These are phyloP conservation scores for Leccinum broughii DNA, from an alignment of 768 basidiomycete species.

Conservation along the genomic window DNA sequence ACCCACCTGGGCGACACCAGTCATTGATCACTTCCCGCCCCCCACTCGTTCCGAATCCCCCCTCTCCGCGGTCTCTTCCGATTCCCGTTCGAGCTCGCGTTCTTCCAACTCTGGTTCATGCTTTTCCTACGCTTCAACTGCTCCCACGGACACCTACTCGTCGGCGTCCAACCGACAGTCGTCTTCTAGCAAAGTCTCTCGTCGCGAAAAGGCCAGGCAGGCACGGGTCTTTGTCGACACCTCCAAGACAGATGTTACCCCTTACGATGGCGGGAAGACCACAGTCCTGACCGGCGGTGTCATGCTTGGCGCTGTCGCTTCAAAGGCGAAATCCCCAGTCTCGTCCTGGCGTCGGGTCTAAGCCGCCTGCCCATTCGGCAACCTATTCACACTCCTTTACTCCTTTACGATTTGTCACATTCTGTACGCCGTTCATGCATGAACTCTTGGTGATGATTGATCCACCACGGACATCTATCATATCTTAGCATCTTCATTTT, in stretches of 20 bases:
- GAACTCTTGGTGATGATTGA: conserved; percentile 30
- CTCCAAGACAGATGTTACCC: conserved; percentile 76
- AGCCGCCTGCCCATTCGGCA: conserved; percentile 18
- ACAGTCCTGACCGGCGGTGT: conserved; percentile 86
- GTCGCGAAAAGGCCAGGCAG: conserved; percentile 68
- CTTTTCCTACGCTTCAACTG: conserved; percentile 65
- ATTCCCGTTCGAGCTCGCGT: conserved; percentile 54
- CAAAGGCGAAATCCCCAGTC: conserved; percentile 32
- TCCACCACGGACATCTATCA: conserved; percentile 27
- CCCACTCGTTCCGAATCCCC: conserved; percentile 56
- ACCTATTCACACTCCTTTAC: conserved; percentile 26
- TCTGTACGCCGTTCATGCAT: conserved; percentile 26
- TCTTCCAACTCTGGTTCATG: conserved; percentile 75
- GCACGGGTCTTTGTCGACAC: conserved; percentile 73
- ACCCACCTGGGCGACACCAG: conserved; percentile 69
- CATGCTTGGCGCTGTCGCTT: conserved; percentile 67
- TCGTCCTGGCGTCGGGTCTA: conserved; percentile 63
- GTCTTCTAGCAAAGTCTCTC: conserved; percentile 54
- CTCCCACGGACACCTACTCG: conserved; percentile 50
- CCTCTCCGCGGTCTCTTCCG: conserved; percentile 53
- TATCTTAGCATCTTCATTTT: conserved; percentile 36
- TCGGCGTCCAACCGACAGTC: conserved; percentile 42
- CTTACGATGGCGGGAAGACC: conserved; percentile 86
- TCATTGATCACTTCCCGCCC: conserved; percentile 57
- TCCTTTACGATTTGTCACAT: conserved; percentile 21